Conservation (phyloP, 805 yeast species). For the Wickerhamiella galacta region DNA sequence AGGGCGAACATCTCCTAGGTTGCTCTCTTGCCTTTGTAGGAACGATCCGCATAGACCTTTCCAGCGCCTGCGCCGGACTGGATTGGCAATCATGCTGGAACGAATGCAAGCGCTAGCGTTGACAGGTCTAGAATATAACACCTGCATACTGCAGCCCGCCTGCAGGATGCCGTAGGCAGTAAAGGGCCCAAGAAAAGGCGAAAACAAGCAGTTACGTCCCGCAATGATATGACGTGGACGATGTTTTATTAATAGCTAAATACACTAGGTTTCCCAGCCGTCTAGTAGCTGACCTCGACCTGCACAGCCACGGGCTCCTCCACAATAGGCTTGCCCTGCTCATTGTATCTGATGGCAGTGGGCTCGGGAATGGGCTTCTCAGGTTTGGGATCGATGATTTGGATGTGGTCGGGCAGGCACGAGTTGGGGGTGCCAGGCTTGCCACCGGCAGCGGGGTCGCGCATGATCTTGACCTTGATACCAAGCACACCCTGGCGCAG, state of each 20-base stretch:
- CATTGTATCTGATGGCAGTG: slow-evolving; percentile 55
- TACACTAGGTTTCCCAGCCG: neutral
- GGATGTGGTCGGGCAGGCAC: slow-evolving; percentile 88
- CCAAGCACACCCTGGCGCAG: slow-evolving; percentile 99
- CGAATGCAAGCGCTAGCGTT: no score
- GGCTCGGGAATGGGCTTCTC: slow-evolving; percentile 47
- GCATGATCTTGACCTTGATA: slow-evolving; percentile 98
- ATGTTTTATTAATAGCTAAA: slow-evolving; percentile 1
- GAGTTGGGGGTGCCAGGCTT: slow-evolving; percentile 25
- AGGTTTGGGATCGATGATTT: slow-evolving; percentile 87
- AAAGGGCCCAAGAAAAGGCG: neutral
- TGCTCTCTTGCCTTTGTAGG: no score
- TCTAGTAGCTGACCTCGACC: neutral
- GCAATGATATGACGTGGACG: neutral
- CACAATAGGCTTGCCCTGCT: slow-evolving; percentile 2
- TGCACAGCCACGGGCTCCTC: neutral
- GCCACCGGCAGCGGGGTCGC: slow-evolving; percentile 59
- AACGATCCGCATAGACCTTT: no score
- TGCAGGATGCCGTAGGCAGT: no score
- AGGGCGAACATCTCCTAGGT: no score
- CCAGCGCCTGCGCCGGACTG: no score
- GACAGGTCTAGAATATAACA: no score
- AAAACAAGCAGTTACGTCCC: neutral
- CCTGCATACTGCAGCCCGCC: no score
- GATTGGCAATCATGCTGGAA: no score